These are phyloP conservation scores for Lepiota venenata DNA, from an alignment of 768 basidiomycete species.

Conservation along the genomic window DNA sequence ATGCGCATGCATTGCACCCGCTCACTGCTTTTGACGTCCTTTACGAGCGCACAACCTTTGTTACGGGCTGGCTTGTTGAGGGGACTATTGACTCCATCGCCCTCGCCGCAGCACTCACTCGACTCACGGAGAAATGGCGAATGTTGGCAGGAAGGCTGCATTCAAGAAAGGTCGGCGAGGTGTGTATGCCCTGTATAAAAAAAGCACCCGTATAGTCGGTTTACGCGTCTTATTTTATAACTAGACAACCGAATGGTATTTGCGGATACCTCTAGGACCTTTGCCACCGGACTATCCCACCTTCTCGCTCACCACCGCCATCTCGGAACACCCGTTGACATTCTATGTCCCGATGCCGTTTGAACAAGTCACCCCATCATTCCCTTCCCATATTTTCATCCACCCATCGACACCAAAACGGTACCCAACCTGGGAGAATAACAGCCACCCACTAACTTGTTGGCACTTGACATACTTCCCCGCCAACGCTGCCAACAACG, in stretches of 20 bases:
- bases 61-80: constrained; percentile 42
- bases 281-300: constrained; percentile 31
- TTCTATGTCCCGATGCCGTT: constrained; percentile 32
- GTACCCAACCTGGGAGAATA: constrained; percentile 31
- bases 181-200: constrained; percentile 5
- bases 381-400: constrained; percentile 34
- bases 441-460: constrained; percentile 33
- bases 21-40: constrained; percentile 34
- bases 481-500: constrained; percentile 21
- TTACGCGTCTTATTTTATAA: not conserved
- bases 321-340: constrained; percentile 30
- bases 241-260: constrained; percentile 30
- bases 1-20: constrained; percentile 22
- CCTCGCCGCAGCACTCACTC: constrained; percentile 25
- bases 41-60: constrained; percentile 29
- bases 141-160: constrained; percentile 23
- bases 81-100: constrained; percentile 32
- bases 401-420: constrained; percentile 35
- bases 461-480: constrained; percentile 44
- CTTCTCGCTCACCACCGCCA: constrained; percentile 32
- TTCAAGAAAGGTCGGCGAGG: constrained; percentile 18
- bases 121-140: constrained; percentile 28
- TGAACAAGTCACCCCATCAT: constrained; percentile 27
- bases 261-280: constrained; percentile 33
- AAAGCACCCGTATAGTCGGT: not conserved